Conservation (phyloP, 495 filamentous ascomycete genomes). For the Daldinia childiae region DNA sequence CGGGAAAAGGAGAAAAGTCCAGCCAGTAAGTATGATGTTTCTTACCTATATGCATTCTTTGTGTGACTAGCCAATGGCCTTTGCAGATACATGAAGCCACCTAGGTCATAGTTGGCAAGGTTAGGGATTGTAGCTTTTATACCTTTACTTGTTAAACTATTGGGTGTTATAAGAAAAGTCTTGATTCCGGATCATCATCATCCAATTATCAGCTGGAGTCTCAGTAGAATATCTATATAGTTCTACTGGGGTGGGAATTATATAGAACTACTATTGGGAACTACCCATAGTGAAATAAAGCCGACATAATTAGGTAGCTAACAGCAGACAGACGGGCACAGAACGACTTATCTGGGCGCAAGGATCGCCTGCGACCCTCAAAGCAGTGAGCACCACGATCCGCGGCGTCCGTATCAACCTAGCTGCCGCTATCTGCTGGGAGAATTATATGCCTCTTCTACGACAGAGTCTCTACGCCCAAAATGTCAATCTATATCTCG, state of each 20-base stretch:
- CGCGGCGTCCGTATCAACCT: conserved; percentile 79
- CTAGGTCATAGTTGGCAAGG: not conserved
- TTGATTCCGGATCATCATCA: not conserved
- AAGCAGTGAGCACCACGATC: conserved; percentile 82
- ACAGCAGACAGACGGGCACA: conserved; percentile 67
- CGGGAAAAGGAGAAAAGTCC: conserved; percentile 93
- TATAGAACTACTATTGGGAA: not conserved
- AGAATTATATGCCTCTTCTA: conserved; percentile 95
- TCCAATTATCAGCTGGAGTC: not conserved
- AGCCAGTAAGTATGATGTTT: conserved; percentile 66
- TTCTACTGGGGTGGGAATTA: not conserved
- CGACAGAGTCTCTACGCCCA: conserved; percentile 78
- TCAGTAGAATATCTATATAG: not conserved
- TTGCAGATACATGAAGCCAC: conserved; percentile 6
- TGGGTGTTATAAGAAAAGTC: not conserved
- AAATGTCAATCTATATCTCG: conserved; percentile 92
- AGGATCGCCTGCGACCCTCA: conserved; percentile 80
- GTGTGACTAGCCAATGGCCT: conserved; percentile 1
- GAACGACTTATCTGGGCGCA: conserved; percentile 92
- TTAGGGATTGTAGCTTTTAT: not conserved
- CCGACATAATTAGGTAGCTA: conserved; percentile 13
- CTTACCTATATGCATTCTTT: not conserved
- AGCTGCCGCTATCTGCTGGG: conserved; percentile 94
- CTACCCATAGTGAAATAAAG: not conserved
- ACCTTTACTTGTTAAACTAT: not conserved